phyloP scores from a whole-genome alignment of 768 basidiomycete genomes.

The Cytidiella melzeri region DNA sequence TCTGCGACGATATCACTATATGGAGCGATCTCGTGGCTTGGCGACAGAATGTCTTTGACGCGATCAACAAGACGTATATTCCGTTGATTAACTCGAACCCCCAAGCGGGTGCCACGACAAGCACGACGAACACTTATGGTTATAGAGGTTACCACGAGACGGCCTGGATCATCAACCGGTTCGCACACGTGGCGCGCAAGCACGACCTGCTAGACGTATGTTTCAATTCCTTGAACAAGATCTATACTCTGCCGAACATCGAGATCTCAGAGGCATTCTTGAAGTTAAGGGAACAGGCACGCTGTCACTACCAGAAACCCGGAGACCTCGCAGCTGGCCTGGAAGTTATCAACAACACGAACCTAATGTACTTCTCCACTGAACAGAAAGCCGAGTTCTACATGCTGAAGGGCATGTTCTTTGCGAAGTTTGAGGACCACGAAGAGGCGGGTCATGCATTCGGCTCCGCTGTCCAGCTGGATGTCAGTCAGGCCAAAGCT shows the following conservation, averaged over 20 bases:
- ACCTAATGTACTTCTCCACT: constrained; percentile 94
- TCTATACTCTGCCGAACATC: constrained; percentile 98
- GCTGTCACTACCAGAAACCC: constrained; percentile 95
- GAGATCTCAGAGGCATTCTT: constrained; percentile 99
- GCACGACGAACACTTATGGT: constrained; percentile 74
- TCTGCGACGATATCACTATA: constrained; percentile 95
- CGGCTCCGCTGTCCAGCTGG: constrained; percentile 93
- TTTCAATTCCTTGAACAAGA: constrained; percentile 90
- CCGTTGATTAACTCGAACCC: constrained; percentile 65
- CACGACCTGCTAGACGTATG: constrained; percentile 96
- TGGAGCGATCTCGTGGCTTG: constrained; percentile 99
- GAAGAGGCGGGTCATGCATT: constrained; percentile 92
- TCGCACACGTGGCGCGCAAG: constrained; percentile 96
- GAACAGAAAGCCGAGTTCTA: constrained; percentile 98
- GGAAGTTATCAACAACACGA: constrained; percentile 99
- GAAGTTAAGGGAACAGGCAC: constrained; percentile 96
- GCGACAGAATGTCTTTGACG: constrained; percentile 96
- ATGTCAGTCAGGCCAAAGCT: constrained; percentile 90
- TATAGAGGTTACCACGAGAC: constrained; percentile 98
- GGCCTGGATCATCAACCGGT: constrained; percentile 99
- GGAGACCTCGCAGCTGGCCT: constrained; percentile 90
- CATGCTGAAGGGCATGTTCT: constrained; percentile 98
- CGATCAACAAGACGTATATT: constrained; percentile 94
- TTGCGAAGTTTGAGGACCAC: constrained; percentile 75
- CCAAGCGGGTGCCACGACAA: constrained; percentile 43